Percentiles rank a stretch among this genome's conserved stretches.
Evolutionary conservation across 1,284 basidiomycete genomes (phyloP).

Genomic region (Marasmius oreades): DNA sequence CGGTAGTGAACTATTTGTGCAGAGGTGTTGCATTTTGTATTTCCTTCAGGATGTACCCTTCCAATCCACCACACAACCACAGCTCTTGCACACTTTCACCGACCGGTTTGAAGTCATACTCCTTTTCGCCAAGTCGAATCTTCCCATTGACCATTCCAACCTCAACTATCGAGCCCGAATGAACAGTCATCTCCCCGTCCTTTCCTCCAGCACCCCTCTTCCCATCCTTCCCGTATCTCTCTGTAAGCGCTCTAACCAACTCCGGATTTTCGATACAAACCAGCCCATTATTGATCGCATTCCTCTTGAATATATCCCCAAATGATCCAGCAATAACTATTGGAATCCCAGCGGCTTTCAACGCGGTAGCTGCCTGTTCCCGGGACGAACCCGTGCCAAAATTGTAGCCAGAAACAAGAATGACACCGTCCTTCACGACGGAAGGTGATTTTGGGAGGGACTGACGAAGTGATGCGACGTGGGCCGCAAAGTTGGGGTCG

Average conservation of each 20-base stretch:
- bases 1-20: not conserved
- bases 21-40: constrained; percentile 37
- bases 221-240: constrained; percentile 68
- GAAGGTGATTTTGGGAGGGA: constrained; percentile 18
- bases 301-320: constrained; percentile 99
- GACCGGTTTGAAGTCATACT: constrained; percentile 71
- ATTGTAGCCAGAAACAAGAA: constrained; percentile 95
- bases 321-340: constrained; percentile 96
- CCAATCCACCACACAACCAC: constrained; percentile 79
- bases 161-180: constrained; percentile 36
- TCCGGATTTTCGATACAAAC: constrained; percentile 93
- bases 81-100: constrained; percentile 93
- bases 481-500: constrained; percentile 81
- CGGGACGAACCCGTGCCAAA: constrained; percentile 99
- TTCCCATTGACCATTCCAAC: constrained; percentile 38
- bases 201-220: constrained; percentile 73
- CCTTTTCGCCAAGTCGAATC: constrained; percentile 45
- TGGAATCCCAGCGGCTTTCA: constrained; percentile 91
- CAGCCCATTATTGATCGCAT: constrained; percentile 98
- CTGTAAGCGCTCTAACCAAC: constrained; percentile 84
- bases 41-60: constrained; percentile 76
- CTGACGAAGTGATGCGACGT: constrained; percentile 50
- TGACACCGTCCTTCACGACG: constrained; percentile 52
- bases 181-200: constrained; percentile 39
- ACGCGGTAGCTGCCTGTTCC: constrained; percentile 97